Base-by-base conservation (phyloP, 2,329 filamentous ascomycete species). In the Fusarium staphyleae region DNA sequence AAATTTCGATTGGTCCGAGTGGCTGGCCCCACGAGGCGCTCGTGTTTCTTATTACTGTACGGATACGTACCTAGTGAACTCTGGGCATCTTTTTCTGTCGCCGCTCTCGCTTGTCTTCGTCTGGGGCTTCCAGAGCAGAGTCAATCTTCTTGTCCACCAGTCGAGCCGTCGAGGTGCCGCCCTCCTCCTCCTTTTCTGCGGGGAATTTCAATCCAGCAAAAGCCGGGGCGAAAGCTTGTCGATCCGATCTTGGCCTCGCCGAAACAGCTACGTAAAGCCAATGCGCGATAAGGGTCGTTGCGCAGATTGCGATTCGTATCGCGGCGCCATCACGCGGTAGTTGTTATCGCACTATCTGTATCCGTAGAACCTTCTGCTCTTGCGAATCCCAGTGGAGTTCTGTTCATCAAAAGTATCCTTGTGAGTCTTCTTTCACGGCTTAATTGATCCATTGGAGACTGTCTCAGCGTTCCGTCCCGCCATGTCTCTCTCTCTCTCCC, bases 1-100 rank as follows among this genome's bases (percentile, higher is more conserved):
- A 67, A 65, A 22, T 62, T 61, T 55, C 45, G 54, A 56, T 41
- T 67, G 63, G 65, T 47, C 51, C 39, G 37, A 39, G 56, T 56
- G 54, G 47, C 56, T 66, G 43, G 59, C 55, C n/a, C 48, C 55
- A 39, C 53, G 47, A 41, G 49, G 49, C 48, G 40, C 47, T 60
- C 46, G 37, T 55, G 43, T 57, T 62, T 54, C 57, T 57, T 52
- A n/a, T n/a, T n/a, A n/a, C n/a, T n/a, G n/a, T n/a, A n/a, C n/a
- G n/a, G n/a, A n/a, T n/a, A n/a, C n/a, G n/a, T n/a, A n/a, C n/a
- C 51, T 62, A 58, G 60, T 52, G 57, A 44, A 36, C 13, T 19
- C 28, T 22, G 19, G 13, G 48, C 13, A 13, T 15, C 15, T 36
- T 42, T 41, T 41, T 24, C 36, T 49, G 43, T 54, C 36, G 48